Evolutionary conservation across 495 filamentous ascomycete genomes (phyloP).

Genomic region (Penicillium angulare): DNA sequence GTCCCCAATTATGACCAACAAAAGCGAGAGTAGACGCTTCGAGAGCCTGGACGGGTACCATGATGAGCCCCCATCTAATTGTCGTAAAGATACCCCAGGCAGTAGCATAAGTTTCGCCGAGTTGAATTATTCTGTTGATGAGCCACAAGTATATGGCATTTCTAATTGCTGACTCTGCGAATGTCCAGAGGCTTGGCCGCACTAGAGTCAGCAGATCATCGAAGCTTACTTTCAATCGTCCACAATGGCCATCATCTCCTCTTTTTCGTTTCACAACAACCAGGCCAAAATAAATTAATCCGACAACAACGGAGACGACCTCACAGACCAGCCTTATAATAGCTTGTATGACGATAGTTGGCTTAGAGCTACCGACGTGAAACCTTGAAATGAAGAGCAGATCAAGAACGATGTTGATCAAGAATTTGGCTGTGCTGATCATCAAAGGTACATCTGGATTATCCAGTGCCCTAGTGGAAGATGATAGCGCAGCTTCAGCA

Average conservation of each 20-base stretch:
- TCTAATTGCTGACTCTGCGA: constrained; percentile 62
- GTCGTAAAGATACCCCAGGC: constrained; percentile 77
- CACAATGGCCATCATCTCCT: not conserved
- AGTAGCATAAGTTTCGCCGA: constrained; percentile 65
- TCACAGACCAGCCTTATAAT: constrained; percentile 62
- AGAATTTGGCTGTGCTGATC: constrained; percentile 62
- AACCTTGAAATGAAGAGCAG: constrained; percentile 67
- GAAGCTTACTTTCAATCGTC: not conserved
- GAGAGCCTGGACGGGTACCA: constrained; percentile 69
- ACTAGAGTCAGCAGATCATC: constrained; percentile 43
- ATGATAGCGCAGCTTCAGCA: constrained; percentile 60
- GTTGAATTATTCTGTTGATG: constrained; percentile 58
- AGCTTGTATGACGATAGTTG: constrained; percentile 63
- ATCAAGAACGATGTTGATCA: constrained; percentile 69
- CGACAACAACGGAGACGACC: constrained; percentile 44
- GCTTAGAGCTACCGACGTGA: constrained; percentile 53
- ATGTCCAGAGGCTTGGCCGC: constrained; percentile 55
- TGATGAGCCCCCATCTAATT: constrained; percentile 75
- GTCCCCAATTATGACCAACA: constrained; percentile 65
- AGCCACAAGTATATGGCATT: constrained; percentile 76
- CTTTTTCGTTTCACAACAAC: constrained; percentile 19
- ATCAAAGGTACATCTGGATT: constrained; percentile 70
- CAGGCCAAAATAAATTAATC: too few species aligned
- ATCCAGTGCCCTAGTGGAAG: constrained; percentile 64
- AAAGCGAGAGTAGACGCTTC: constrained; percentile 65